Percentiles rank a stretch among this genome's conserved stretches.
phyloP scores from a whole-genome alignment of 2,329 filamentous ascomycete genomes.

The Diaporthe citri region DNA sequence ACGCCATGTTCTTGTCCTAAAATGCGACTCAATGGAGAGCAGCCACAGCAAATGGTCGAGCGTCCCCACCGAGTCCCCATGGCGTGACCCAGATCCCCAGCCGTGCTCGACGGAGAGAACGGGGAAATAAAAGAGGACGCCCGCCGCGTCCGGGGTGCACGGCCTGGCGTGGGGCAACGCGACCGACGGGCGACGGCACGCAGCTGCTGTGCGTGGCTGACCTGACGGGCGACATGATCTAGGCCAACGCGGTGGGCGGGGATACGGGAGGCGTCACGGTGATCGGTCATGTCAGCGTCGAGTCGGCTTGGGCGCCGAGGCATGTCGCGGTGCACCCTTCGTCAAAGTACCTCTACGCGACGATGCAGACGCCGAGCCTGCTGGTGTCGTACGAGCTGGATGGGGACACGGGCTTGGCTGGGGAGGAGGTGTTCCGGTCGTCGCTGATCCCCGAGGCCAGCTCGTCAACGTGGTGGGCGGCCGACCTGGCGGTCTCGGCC shows the following conservation, averaged over 20 bases:
- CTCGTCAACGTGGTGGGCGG: neutral
- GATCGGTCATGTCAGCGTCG: neutral
- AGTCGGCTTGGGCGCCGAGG: neutral
- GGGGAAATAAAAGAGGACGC: neutral
- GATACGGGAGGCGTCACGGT: neutral
- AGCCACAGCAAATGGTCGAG: no score
- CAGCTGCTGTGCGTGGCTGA: neutral
- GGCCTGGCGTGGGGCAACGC: neutral
- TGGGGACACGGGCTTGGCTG: neutral
- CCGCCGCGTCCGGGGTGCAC: neutral
- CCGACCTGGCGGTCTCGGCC: neutral
- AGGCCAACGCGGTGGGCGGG: neutral
- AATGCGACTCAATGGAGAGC: no score
- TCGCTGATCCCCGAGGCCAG: neutral
- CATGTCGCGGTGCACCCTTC: slow-evolving; percentile 2
- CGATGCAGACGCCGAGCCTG: slow-evolving; percentile 2
- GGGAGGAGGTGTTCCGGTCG: neutral
- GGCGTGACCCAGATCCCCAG: no score
- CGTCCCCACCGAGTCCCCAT: no score
- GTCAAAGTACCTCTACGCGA: neutral
- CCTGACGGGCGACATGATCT: neutral
- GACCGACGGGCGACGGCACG: neutral
- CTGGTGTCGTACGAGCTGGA: neutral
- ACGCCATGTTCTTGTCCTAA: no score
- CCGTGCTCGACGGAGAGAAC: no score